A percentile compares a stretch with the other conserved stretches of the same genome.
phyloP scores from a whole-genome alignment of 805 yeast genomes.

The Candida sakaeoensis region DNA sequence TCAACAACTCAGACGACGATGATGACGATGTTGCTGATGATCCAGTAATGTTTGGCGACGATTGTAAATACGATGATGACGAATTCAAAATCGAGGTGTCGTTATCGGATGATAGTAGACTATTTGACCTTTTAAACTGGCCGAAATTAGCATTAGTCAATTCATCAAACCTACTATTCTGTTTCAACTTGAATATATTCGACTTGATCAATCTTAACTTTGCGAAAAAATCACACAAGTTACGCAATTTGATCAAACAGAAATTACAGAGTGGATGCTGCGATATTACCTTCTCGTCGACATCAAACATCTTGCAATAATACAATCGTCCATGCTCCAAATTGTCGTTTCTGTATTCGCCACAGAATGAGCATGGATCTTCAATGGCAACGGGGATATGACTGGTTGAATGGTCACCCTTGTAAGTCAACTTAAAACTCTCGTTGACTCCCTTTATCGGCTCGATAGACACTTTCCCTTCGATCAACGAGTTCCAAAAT shows the following conservation, averaged over 20 bases:
- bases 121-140: slow-evolving; percentile 24
- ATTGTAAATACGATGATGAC: background rate
- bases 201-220: slow-evolving; percentile 60
- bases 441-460: slow-evolving; percentile 85
- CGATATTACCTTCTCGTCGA: slow-evolving; percentile 28
- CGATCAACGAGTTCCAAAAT: slow-evolving; percentile 65
- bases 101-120: background rate
- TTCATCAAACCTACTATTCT: slow-evolving; percentile 24
- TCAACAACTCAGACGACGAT: slow-evolving; percentile 7
- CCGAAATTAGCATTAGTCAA: slow-evolving; percentile 15
- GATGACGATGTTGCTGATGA: background rate
- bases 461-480: slow-evolving; percentile 77
- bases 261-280: slow-evolving; percentile 73
- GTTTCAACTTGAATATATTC: slow-evolving; percentile 56
- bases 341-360: slow-evolving; percentile 67
- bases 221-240: slow-evolving; percentile 79
- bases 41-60: background rate
- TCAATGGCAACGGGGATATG: slow-evolving; percentile 61
- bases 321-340: slow-evolving; percentile 78
- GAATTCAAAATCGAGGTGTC: background rate
- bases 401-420: slow-evolving; percentile 13
- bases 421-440: slow-evolving; percentile 49
- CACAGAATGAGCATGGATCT: slow-evolving; percentile 80
- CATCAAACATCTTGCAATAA: slow-evolving; percentile 49
- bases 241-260: slow-evolving; percentile 75